These are phyloP conservation scores for Cucurbita moschata DNA, from an alignment of 306 rosid species.

Conservation along the genomic window DNA sequence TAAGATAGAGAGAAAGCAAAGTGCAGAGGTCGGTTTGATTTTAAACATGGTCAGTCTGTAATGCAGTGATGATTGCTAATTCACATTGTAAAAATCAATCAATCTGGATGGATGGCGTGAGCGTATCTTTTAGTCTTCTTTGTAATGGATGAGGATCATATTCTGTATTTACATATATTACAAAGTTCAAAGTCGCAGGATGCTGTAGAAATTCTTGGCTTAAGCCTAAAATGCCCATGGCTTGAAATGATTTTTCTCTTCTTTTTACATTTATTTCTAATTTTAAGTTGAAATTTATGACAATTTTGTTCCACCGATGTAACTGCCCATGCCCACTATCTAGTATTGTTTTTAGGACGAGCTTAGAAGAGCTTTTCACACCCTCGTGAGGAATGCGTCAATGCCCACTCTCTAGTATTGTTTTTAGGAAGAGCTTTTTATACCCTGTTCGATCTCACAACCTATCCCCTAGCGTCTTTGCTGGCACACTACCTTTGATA, in stretches of 20 bases:
- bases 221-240: background rate
- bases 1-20: background rate
- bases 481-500: no score
- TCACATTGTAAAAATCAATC: background rate
- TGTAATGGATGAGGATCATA: background rate
- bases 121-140: background rate
- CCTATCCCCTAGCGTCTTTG: no score
- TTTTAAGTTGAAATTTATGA: background rate
- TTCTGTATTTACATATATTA: background rate
- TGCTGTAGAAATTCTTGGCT: background rate
- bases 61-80: constrained; percentile 2
- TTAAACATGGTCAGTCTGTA: background rate
- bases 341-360: no score
- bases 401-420: no score
- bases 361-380: no score
- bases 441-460: no score
- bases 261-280: background rate
- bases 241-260: background rate
- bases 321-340: no score
- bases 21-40: constrained; percentile 8
- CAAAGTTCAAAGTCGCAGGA: background rate
- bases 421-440: no score
- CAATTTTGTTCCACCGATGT: no score
- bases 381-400: no score
- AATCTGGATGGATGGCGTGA: background rate